phyloP scores from a whole-genome alignment of 73 alveolate species.

The Paramecium caudatum region DNA sequence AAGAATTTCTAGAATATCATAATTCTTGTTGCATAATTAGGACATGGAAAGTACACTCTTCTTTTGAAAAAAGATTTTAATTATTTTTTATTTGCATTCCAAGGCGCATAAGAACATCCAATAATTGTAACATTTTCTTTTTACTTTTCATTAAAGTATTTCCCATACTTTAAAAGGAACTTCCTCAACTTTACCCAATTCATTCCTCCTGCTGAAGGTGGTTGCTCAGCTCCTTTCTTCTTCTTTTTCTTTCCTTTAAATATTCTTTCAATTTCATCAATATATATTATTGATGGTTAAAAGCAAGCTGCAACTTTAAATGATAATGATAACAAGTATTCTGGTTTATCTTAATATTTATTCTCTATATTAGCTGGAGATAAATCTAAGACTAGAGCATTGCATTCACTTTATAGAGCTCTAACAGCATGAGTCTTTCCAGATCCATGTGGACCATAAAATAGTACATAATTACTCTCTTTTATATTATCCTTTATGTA shows the following conservation, averaged over 20 bases:
- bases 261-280: constrained; percentile 92
- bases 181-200: constrained; percentile 76
- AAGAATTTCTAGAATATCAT: constrained; percentile 88
- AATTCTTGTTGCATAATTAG: constrained; percentile 89
- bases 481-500: constrained; percentile 71
- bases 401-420: constrained; percentile 72
- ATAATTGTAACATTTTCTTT: constrained; percentile 84
- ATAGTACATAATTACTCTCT: constrained; percentile 64
- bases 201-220: constrained; percentile 72
- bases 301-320: constrained; percentile 89
- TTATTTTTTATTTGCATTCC: constrained; percentile 86
- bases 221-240: constrained; percentile 78
- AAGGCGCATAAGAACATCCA: constrained; percentile 90
- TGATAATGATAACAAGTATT: constrained; percentile 84
- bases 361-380: constrained; percentile 83
- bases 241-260: constrained; percentile 85
- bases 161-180: constrained; percentile 76
- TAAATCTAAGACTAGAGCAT: constrained; percentile 86
- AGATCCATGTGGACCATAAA: constrained; percentile 79
- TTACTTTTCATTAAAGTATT: constrained; percentile 78
- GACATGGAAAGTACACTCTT: constrained; percentile 91
- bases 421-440: constrained; percentile 77
- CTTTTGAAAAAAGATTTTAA: constrained; percentile 88
- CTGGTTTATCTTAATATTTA: constrained; percentile 81
- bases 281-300: constrained; percentile 90